Percentiles rank a stretch among this genome's conserved stretches.
These are phyloP conservation scores for Westerdykella aurantiaca DNA, from an alignment of 2,329 filamentous ascomycete genomes.

Conservation along the genomic window DNA sequence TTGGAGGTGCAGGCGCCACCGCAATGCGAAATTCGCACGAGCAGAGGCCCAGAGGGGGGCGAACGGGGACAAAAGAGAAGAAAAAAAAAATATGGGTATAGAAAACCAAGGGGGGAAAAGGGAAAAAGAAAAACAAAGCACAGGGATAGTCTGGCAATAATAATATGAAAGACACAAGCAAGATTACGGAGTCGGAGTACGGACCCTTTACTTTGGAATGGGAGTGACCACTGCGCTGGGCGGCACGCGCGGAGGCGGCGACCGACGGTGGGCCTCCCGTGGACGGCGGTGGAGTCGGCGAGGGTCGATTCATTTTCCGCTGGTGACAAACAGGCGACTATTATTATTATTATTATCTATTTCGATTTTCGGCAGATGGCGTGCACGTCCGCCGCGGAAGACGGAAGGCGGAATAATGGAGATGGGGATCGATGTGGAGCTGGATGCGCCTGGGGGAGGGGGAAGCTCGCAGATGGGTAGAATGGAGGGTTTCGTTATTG, in stretches of 20 bases:
- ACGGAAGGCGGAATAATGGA: neutral
- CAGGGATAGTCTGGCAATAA: too few relatives aligned
- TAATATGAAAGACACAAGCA: too few relatives aligned
- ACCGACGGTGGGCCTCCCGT: constrained; percentile 23
- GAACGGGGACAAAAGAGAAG: neutral
- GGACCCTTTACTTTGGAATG: too few relatives aligned
- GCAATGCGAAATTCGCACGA: too few relatives aligned
- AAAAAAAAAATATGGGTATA: neutral
- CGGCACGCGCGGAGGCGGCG: constrained; percentile 24
- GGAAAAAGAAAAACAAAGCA: neutral
- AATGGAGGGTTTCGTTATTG: too few relatives aligned
- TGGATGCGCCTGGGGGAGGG: neutral
- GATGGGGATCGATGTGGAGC: neutral
- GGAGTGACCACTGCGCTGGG: constrained; percentile 12
- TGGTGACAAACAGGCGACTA: neutral
- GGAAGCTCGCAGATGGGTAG: too few relatives aligned
- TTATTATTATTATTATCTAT: neutral
- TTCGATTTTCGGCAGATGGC: constrained; percentile 12
- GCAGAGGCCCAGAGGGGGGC: neutral
- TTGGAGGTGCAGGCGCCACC: too few relatives aligned
- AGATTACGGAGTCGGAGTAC: constrained; percentile 11
- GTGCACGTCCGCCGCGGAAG: constrained; percentile 5
- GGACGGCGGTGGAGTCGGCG: constrained; percentile 31
- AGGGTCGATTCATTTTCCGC: constrained; percentile 16
- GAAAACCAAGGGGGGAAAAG: neutral